Evolutionary conservation across 2,329 filamentous ascomycete genomes (phyloP), one percentile per base, ranked within the genome.

Genomic region (Pseudogymnoascus pannorum): DNA sequence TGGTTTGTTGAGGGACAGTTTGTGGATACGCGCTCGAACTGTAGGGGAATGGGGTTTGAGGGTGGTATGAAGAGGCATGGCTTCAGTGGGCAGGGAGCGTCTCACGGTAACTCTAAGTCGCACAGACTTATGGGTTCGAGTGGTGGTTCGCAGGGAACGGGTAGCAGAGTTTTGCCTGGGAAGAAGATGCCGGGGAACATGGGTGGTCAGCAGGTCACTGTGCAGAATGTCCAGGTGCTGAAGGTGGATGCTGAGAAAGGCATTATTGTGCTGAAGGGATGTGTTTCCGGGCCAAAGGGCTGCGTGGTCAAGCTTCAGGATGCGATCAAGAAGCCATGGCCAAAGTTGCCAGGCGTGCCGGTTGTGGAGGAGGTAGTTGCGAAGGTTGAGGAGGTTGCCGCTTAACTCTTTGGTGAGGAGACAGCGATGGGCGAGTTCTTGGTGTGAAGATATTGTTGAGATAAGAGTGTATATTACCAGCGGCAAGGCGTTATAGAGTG

Each of bases 181-280:
- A 99, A 99, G 85, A 94, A 92, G 78, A 99, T 99, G 94, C 86
- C 94, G 3, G 94, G 94, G 61, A 86, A 91, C 63, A 97, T 99
- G 94, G 94, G 94, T 66, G 89, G 88, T 66, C 84, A 96, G 75
- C 86, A 85, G 67, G 89, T 92, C 61, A 99, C 94, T 57, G 82
- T 94, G 62, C 92, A 97, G 81, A 97, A 96, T 76, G 78, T 97
- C 68, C 89, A 88, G 76, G 86, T 99, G 60, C 77, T 99, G 73
- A 87, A 91, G 79, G 87, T 96, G 33, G 92, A 97, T 76, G 83
- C 87, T 68, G 87, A 89, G 74, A 87, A 92, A 71, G 94, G 94
- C 18, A 85, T 96, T 69, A 85, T 99, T 62, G 85, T 97, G 60
- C 87, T 99, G 66, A 91, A 89, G 76, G 94, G 93, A 29, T 83